Percentiles rank a stretch among this genome's conserved stretches.
Conservation (phyloP, 2,329 filamentous ascomycete species). For the Pseudocercospora musae region DNA sequence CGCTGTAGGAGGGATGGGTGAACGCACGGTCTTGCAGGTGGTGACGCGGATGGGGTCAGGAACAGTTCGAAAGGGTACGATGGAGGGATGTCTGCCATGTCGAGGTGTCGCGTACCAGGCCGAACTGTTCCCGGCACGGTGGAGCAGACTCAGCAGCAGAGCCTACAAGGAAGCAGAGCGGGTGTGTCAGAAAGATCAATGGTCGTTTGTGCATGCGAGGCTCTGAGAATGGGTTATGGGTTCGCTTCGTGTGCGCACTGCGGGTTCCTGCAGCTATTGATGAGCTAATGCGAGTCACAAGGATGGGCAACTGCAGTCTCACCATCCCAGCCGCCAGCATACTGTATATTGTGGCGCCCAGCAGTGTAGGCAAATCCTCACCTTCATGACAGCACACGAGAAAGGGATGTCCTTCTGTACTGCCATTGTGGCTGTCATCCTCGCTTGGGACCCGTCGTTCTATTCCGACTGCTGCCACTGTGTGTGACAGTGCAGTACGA, state of each 20-base stretch:
- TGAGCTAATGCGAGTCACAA: slow-evolving; percentile 16
- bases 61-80: slow-evolving; percentile 9
- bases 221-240: slow-evolving; percentile 15
- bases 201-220: slow-evolving; percentile 19
- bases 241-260: slow-evolving; percentile 8
- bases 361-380: slow-evolving; percentile 7
- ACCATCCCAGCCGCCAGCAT: slow-evolving; percentile 5
- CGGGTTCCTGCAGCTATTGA: slow-evolving; percentile 23
- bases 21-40: slow-evolving; percentile 17
- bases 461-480: background rate
- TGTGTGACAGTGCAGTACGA: background rate
- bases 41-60: slow-evolving; percentile 13
- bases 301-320: slow-evolving; percentile 7
- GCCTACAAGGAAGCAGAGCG: slow-evolving; percentile 7
- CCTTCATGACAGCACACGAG: slow-evolving; percentile 2
- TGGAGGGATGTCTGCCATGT: slow-evolving; percentile 15
- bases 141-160: slow-evolving; percentile 5
- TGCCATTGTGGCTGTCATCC: slow-evolving; percentile 6
- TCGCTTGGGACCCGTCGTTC: background rate
- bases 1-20: slow-evolving; percentile 13
- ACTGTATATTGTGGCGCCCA: slow-evolving; percentile 13
- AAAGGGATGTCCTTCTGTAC: slow-evolving; percentile 1
- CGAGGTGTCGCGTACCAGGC: slow-evolving; percentile 11
- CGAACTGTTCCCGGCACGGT: slow-evolving; percentile 15
- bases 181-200: slow-evolving; percentile 14